These are phyloP conservation scores for Fusarium lyarnte DNA, from an alignment of 2,329 filamentous ascomycete genomes.

Conservation along the genomic window DNA sequence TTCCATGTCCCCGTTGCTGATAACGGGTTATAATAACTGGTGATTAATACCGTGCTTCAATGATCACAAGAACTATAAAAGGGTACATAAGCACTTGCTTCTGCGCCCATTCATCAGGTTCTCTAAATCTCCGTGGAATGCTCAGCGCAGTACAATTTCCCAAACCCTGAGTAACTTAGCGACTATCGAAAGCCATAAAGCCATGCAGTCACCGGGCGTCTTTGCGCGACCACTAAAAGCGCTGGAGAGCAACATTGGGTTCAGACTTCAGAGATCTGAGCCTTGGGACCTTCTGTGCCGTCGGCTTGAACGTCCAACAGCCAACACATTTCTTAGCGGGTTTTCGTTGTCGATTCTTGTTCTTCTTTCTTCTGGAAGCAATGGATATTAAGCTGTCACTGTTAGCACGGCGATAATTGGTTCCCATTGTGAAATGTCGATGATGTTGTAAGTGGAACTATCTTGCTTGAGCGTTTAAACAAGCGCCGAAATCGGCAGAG, in stretches of 20 bases:
- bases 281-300: background rate
- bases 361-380: constrained; percentile 17
- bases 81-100: constrained; percentile 18
- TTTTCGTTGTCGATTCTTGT: background rate
- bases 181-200: constrained; percentile 24
- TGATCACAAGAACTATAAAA: background rate
- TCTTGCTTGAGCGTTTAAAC: background rate
- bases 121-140: constrained; percentile 12
- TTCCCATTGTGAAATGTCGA: background rate
- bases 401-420: background rate
- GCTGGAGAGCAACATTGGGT: background rate
- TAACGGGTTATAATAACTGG: background rate
- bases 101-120: background rate
- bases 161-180: background rate
- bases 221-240: constrained; percentile 8
- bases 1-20: background rate
- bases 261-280: constrained; percentile 1
- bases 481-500: constrained; percentile 14
- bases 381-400: background rate
- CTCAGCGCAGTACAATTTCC: background rate
- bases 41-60: background rate
- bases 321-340: background rate
- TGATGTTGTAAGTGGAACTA: constrained; percentile 12
- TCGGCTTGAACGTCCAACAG: constrained; percentile 1
- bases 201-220: constrained; percentile 13